A percentile compares a stretch with the other conserved stretches of the same genome.
These are phyloP conservation scores for Phytophthora multivora DNA, from an alignment of 352 stramenopile species.

Conservation along the genomic window DNA sequence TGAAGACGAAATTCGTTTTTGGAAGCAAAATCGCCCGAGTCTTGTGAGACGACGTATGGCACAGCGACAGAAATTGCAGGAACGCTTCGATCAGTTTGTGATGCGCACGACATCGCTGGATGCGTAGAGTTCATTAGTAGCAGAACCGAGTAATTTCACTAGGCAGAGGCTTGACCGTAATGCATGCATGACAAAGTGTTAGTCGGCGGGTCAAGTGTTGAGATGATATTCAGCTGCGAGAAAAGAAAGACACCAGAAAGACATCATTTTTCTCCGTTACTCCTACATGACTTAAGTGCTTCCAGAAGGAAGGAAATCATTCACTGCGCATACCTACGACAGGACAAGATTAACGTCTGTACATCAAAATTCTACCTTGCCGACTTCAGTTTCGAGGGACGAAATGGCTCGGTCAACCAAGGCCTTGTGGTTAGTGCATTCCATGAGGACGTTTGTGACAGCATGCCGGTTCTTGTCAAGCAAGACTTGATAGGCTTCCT, in stretches of 20 bases:
- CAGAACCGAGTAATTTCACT: conserved; percentile 22
- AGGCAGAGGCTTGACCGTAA: conserved; percentile 8
- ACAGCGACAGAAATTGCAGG: conserved; percentile 83
- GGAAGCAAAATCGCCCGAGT: conserved; percentile 81
- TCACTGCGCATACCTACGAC: conserved; percentile 6
- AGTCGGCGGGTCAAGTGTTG: background rate
- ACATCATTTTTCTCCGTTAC: conserved; percentile 38
- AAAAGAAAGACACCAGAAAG: conserved; percentile 12
- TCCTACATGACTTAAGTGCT: conserved; percentile 15
- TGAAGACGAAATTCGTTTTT: conserved; percentile 86
- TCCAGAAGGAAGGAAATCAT: conserved; percentile 9
- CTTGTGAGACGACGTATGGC: conserved; percentile 78
- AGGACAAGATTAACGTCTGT: background rate
- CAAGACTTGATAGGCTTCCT: conserved; percentile 49
- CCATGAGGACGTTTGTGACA: conserved; percentile 63
- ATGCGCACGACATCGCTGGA: conserved; percentile 63
- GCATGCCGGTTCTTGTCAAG: conserved; percentile 67
- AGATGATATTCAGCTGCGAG: conserved; percentile 10
- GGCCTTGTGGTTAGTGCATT: conserved; percentile 73
- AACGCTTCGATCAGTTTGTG: conserved; percentile 88
- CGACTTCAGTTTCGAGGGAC: conserved; percentile 63
- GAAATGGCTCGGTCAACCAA: conserved; percentile 61
- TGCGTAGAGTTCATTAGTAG: conserved; percentile 18
- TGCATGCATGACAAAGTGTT: conserved; percentile 4
- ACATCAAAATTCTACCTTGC: conserved; percentile 52